These are phyloP conservation scores for Torulaspora pretoriensis DNA, from an alignment of 1,139 yeast species.

Conservation along the genomic window DNA sequence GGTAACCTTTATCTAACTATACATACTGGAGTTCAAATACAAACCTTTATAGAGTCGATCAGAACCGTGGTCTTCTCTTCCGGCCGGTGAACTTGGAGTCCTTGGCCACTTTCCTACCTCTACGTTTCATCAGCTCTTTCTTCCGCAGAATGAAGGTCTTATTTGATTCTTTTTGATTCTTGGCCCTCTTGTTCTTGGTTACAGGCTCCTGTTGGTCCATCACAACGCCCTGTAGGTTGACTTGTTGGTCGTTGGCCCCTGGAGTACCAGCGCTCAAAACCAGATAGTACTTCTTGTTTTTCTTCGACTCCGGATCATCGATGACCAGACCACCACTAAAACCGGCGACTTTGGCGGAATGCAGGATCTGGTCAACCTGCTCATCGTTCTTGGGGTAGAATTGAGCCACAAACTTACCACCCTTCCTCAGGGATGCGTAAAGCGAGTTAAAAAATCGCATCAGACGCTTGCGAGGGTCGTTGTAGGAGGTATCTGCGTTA, in stretches of 20 bases:
- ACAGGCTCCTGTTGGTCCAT: conserved; percentile 61
- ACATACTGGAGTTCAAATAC: not conserved
- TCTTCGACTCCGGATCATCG: conserved; percentile 90
- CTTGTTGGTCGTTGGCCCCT: conserved; percentile 29
- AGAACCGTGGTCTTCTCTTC: conserved; percentile 83
- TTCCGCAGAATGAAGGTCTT: conserved; percentile 83
- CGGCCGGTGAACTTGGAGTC: conserved; percentile 94
- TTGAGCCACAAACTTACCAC: conserved; percentile 96
- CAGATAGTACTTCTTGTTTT: conserved; percentile 83
- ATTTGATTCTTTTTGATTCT: conserved; percentile 62
- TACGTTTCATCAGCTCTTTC: conserved; percentile 87
- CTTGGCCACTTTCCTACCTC: conserved; percentile 84
- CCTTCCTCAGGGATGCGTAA: conserved; percentile 80
- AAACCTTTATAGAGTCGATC: conserved; percentile 7
- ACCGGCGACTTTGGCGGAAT: conserved; percentile 90
- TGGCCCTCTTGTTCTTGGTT: conserved; percentile 46
- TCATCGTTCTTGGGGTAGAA: conserved; percentile 89
- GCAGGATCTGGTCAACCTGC: conserved; percentile 71
- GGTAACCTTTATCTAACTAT: not conserved
- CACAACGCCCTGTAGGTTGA: conserved; percentile 70
- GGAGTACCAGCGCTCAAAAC: conserved; percentile 86
- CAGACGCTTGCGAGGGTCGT: conserved; percentile 83
- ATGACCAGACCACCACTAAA: conserved; percentile 93
- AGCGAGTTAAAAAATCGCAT: conserved; percentile 81
- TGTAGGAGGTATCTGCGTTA: conserved; percentile 81